Evolutionary conservation across 371 early-diverging fungal species (phyloP).

Genomic region (Mortierella sp.): DNA sequence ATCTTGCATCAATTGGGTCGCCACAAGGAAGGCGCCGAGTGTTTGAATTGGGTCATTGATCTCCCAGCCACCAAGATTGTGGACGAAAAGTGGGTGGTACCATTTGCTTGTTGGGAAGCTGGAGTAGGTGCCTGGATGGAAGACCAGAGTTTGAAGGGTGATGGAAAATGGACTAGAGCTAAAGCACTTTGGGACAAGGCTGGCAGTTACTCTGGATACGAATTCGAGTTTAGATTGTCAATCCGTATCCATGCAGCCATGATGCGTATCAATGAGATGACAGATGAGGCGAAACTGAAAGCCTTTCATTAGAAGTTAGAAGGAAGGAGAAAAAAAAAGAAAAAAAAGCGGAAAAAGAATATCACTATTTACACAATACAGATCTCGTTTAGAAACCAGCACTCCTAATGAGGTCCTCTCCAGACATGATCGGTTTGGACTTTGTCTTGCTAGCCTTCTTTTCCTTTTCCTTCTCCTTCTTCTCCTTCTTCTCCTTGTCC

Average conservation of each 20-base stretch:
- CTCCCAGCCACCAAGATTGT: constrained; percentile 58
- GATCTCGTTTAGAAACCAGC: constrained; percentile 44
- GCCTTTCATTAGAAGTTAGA: constrained; percentile 13
- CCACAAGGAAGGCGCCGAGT: constrained; percentile 48
- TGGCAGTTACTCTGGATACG: constrained; percentile 58
- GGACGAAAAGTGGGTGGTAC: constrained; percentile 67
- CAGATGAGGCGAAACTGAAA: constrained; percentile 20
- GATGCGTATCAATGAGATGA: constrained; percentile 40
- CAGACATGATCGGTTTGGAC: constrained; percentile 23
- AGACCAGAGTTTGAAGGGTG: constrained; percentile 23
- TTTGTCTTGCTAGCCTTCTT: constrained; percentile 23
- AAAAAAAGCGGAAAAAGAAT: too few species aligned
- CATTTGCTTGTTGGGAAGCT: constrained; percentile 73
- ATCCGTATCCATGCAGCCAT: constrained; percentile 49
- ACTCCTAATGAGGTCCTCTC: constrained; percentile 43
- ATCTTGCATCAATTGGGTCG: constrained; percentile 50
- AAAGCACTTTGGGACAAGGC: constrained; percentile 67
- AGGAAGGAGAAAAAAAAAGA: neutral
- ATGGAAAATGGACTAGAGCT: constrained; percentile 56
- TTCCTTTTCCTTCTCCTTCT: too few species aligned
- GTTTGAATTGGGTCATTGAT: constrained; percentile 69
- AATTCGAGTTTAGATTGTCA: constrained; percentile 65
- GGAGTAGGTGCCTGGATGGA: constrained; percentile 66
- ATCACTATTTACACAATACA: too few species aligned
- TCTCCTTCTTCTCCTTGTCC: constrained; percentile 19